Conservation (phyloP, 2,329 filamentous ascomycete species). For the Hypocreales sp. region DNA sequence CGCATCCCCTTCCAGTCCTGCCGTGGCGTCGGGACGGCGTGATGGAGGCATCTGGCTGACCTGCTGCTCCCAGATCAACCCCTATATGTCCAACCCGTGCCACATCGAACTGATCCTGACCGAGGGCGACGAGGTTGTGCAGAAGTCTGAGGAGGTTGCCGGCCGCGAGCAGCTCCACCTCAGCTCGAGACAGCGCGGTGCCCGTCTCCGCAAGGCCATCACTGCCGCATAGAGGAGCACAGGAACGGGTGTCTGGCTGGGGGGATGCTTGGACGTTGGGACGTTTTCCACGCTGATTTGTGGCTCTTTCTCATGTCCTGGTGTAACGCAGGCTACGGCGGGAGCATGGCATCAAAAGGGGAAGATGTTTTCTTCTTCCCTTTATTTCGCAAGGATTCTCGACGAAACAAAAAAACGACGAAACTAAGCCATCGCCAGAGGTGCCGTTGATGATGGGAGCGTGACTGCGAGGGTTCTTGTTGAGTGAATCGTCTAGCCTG, state of each 20-base stretch:
- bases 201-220: conserved; percentile 47
- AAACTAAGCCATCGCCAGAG: conserved; percentile 4
- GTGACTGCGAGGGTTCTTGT: too few species aligned
- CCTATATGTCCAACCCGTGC: conserved; percentile 99
- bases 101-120: conserved; percentile 99
- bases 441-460: too few species aligned
- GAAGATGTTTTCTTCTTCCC: conserved; percentile 14
- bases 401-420: conserved; percentile 15
- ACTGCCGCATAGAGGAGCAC: conserved; percentile 33
- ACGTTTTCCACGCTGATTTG: conserved; percentile 10
- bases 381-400: conserved; percentile 20
- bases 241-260: background rate
- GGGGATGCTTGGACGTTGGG: conserved; percentile 4
- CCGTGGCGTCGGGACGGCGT: background rate
- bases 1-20: conserved; percentile 4
- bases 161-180: conserved; percentile 54
- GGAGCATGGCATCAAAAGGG: conserved; percentile 22
- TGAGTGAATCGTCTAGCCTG: too few species aligned
- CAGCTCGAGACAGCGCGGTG: conserved; percentile 83
- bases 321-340: conserved; percentile 22
- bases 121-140: conserved; percentile 88
- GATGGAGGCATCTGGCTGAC: too few species aligned
- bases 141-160: conserved; percentile 79
- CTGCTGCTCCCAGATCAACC: conserved; percentile 93
- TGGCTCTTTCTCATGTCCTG: conserved; percentile 24